These are phyloP conservation scores for Blastocystis sp. DNA, from an alignment of 352 stramenopile genomes.

Conservation along the genomic window DNA sequence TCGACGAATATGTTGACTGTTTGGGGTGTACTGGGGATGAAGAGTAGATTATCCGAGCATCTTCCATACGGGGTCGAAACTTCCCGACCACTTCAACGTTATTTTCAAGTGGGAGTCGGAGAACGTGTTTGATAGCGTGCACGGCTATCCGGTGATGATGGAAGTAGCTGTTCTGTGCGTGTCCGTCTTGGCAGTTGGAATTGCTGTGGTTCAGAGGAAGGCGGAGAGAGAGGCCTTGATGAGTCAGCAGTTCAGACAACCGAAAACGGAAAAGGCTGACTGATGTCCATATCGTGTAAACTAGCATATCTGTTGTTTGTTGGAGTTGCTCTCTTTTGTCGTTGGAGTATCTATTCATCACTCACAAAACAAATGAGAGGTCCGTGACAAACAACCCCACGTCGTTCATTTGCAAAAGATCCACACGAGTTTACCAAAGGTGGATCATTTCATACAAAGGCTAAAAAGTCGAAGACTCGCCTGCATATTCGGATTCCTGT, in stretches of 20 bases:
- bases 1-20: constrained; percentile 44
- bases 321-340: not conserved
- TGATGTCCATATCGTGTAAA: too few species aligned
- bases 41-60: constrained; percentile 5
- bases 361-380: too few species aligned
- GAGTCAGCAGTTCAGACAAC: constrained; percentile 46
- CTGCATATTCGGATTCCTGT: too few species aligned
- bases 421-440: too few species aligned
- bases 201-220: not conserved
- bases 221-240: not conserved
- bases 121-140: not conserved
- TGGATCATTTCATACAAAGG: too few species aligned
- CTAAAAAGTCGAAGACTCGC: too few species aligned
- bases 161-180: not conserved
- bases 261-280: constrained; percentile 28
- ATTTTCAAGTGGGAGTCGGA: constrained; percentile 19
- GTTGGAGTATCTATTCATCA: not conserved
- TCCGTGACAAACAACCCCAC: too few species aligned
- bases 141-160: constrained; percentile 8
- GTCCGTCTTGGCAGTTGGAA: not conserved
- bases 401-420: too few species aligned
- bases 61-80: not conserved
- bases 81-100: not conserved
- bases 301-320: constrained; percentile 43
- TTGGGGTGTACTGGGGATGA: not conserved